Base-by-base conservation (phyloP, 495 filamentous ascomycete genomes). In the Talaromyces adpressus region DNA sequence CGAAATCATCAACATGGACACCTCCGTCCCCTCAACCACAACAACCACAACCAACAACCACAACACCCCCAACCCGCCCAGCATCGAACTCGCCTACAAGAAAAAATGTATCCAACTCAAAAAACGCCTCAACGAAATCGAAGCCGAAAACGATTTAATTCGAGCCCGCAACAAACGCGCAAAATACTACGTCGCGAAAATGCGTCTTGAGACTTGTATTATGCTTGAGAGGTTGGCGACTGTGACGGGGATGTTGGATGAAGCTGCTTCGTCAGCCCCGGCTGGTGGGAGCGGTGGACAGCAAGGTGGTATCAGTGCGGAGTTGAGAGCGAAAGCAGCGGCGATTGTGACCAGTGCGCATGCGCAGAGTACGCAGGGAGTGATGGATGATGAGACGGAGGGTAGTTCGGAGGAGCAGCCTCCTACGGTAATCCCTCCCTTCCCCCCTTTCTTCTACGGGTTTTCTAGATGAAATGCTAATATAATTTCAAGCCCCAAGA, bases 81-180 rank as follows among this genome's bases (percentile, higher is more conserved):
- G 93, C 30, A 91, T 98, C 52, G 95, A 99, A 76, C 87, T 91
- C 69, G 92, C 93, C 61, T 99, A 99, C 77, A 91, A 93, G 68
- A 85, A 88, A 69, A 99, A 99, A 85, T 98, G 95, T 74, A 92
- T 96, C 77, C 88, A 94, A 66, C 85, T 99, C 20, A 95, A 94
- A 75, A 87, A 89, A 66, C 91, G 95, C 47, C 89, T 96, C 61
- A 86, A 82, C 63, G 93, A 98, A 71, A 88, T 98, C 69, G 92
- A 98, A 69, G 87, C 89, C 32, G 87, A 89, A 66, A 96, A 97
- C 69, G 91, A 96, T 62, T 79, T 88, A 20, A 85, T 89, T 52
- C 85, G 90, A 41, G 74, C 90, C 29, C 91, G 91, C 54, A 88
- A 93, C 51, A 81, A 79, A n/a, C 91, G 95, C 45, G 82, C 93